Evolutionary conservation across 768 basidiomycete genomes (phyloP).

Genomic region (Hebeloma cylindrosporum): DNA sequence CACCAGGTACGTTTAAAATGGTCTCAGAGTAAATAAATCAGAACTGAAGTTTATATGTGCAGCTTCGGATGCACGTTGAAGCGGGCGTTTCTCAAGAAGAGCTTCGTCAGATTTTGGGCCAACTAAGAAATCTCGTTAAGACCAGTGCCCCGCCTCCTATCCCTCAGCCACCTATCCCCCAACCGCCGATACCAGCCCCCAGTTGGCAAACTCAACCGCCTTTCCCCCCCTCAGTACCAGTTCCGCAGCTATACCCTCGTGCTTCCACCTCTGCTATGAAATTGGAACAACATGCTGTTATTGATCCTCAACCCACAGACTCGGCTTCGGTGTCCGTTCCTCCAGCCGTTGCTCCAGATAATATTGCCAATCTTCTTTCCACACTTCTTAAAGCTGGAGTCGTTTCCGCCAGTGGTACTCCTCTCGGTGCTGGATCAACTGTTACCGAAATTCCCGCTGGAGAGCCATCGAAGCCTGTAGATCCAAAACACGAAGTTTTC

Average conservation of each 20-base stretch:
- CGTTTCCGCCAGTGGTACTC: constrained; percentile 54
- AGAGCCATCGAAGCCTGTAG: constrained; percentile 18
- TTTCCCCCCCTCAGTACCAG: constrained; percentile 16
- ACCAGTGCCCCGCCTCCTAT: constrained; percentile 37
- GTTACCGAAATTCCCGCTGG: constrained; percentile 33
- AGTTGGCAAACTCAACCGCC: constrained; percentile 18
- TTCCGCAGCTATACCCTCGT: not conserved
- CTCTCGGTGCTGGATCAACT: constrained; percentile 47
- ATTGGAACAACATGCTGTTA: not conserved
- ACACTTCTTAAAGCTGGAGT: constrained; percentile 81
- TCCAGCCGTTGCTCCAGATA: constrained; percentile 33
- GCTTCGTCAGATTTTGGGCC: constrained; percentile 70
- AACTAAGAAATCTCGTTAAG: constrained; percentile 64
- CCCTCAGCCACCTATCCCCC: constrained; percentile 21
- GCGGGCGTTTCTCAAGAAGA: constrained; percentile 80
- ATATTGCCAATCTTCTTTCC: constrained; percentile 60
- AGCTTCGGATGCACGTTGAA: constrained; percentile 75
- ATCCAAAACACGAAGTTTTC: constrained; percentile 46
- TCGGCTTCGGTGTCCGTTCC: constrained; percentile 24
- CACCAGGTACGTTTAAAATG: constrained; percentile 75
- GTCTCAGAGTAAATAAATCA: too few relatives aligned
- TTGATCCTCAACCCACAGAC: constrained; percentile 4
- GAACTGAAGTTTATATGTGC: constrained; percentile 7
- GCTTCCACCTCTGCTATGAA: not conserved
- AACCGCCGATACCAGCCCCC: constrained; percentile 10